Evolutionary conservation across 2,329 filamentous ascomycete genomes (phyloP), one percentile per base, ranked within the genome.

Genomic region (Exophiala lecanii-corni): DNA sequence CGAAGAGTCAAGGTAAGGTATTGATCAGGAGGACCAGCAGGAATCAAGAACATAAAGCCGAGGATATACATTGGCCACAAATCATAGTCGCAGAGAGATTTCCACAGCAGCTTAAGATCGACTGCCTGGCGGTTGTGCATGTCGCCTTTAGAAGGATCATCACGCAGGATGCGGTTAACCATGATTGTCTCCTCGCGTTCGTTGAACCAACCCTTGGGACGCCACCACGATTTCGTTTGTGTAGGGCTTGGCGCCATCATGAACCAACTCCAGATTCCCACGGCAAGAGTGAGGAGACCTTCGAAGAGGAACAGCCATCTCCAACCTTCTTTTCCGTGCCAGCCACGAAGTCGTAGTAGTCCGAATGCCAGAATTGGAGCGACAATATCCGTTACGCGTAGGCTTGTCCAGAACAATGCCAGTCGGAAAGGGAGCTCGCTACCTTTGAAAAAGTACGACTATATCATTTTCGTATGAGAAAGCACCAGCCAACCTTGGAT

Each of bases 181-280:
- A 85, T 78, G 50, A 85, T 83, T 18, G 73, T 70, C 54, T 84
- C 81, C 57, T 86, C 78, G 1, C 72, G 67, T 55, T 81, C 78
- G 1, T 66, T 75, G 57, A 81, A 82, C 80, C 79, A 81, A 5
- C 81, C 79, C 40, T 58, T 61, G 2, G 59, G 58, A 30, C 61
- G 49, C 9, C 56, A 55, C 51, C 53, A 56, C n/a, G 50, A 50
- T 2, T 55, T 56, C 4, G 82, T 86, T 32, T 76, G 70, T 0
- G 77, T 81, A 0, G 81, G 80, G 0, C 77, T 81, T 33, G 67
- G 62, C 0, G 77, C 76, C 12, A 81, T 68, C 49, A 78, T 75
- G 13, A 76, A 66, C 69, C 54, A 60, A 2, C 57, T 47, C 9
- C 50, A 31, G 3, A 62, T 36, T 9, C 59, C 60, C 21, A 62